Evolutionary conservation across 148 eudicot species (phyloP).

Genomic region (Arctostaphylos glauca): DNA sequence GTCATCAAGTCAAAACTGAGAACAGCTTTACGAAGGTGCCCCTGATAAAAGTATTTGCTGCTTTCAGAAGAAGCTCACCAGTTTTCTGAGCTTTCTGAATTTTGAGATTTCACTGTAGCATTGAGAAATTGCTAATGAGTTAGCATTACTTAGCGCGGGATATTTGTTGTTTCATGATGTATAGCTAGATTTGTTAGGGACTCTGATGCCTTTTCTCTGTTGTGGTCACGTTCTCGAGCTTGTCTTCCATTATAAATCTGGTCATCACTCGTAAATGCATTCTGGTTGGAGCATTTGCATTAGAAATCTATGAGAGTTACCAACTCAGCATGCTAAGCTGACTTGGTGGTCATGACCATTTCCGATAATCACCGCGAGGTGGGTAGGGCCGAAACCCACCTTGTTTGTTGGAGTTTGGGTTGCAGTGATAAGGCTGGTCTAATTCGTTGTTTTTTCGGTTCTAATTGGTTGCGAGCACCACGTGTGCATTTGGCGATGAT

Average conservation of each 20-base stretch:
- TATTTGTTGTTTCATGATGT: not conserved
- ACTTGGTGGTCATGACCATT: not conserved
- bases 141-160: not conserved
- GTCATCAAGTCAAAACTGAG: not conserved
- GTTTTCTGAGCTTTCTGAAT: not conserved
- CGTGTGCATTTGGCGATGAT: no score
- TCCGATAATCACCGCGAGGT: not conserved
- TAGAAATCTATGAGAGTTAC: slow-evolving; percentile 2
- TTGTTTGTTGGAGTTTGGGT: not conserved
- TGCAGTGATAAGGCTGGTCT: no score
- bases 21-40: not conserved
- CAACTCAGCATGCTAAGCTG: not conserved
- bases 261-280: not conserved
- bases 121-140: slow-evolving; percentile 1
- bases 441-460: no score
- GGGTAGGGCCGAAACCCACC: not conserved
- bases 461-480: no score
- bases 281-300: slow-evolving; percentile 2
- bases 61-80: not conserved
- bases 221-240: not conserved
- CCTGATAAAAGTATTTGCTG: not conserved
- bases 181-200: slow-evolving; percentile 6
- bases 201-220: not conserved
- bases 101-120: not conserved
- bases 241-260: not conserved